Conservation (phyloP, 495 filamentous ascomycete species). For the Monascus purpureus region DNA sequence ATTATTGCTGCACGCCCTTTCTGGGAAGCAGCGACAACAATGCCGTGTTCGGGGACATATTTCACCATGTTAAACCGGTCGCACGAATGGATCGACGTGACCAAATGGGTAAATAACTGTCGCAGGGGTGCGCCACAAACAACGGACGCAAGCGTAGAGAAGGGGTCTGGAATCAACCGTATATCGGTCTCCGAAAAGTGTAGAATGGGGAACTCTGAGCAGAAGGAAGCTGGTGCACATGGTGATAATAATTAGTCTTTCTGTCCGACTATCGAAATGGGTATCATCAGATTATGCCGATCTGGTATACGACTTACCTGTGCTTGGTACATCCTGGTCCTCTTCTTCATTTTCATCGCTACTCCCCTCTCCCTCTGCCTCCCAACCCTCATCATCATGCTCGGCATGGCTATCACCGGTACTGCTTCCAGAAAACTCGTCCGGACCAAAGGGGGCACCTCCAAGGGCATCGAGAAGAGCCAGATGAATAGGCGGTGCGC, state of each 20-base stretch:
- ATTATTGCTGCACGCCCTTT: conserved; percentile 64
- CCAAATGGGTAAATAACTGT: conserved; percentile 20
- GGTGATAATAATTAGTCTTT: too few species aligned
- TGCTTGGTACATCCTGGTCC: too few species aligned
- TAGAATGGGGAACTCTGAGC: conserved; percentile 31
- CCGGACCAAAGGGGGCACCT: conserved; percentile 7
- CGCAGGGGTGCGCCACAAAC: conserved; percentile 34
- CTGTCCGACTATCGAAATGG: neutral
- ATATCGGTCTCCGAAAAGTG: conserved; percentile 46
- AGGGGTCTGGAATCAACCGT: conserved; percentile 36
- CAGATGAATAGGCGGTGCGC: conserved; percentile 6
- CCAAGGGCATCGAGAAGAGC: conserved; percentile 11
- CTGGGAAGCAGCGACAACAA: conserved; percentile 61
- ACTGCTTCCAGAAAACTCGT: conserved; percentile 3
- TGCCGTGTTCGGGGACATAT: conserved; percentile 62
- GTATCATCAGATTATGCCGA: too few species aligned
- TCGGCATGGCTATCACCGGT: conserved; percentile 10
- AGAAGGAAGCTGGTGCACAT: conserved; percentile 7
- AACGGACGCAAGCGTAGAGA: conserved; percentile 29
- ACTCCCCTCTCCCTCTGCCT: conserved; percentile 5
- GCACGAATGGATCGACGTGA: conserved; percentile 24
- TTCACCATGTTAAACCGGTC: conserved; percentile 67
- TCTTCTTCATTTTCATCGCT: conserved; percentile 3
- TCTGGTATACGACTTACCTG: too few species aligned
- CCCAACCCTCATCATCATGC: conserved; percentile 11